These are phyloP conservation scores for Mortierella sp. DNA, from an alignment of 371 early-diverging fungal genomes.

Conservation along the genomic window DNA sequence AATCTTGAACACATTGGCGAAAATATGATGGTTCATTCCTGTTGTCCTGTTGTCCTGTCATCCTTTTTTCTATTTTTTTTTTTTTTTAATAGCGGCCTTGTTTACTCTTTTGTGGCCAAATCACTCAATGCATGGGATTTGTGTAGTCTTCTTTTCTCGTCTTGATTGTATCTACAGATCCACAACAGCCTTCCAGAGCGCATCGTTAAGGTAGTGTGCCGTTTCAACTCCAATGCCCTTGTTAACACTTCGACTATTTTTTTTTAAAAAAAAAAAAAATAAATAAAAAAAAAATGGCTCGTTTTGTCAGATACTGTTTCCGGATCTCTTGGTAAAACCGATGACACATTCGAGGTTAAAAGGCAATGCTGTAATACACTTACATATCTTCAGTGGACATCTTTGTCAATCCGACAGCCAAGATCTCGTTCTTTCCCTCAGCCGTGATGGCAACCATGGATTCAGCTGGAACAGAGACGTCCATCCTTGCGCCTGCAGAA, in stretches of 20 bases:
- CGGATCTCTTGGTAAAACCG: no score
- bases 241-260: conserved; percentile 78
- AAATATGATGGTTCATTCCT: no score
- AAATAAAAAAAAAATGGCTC: background rate
- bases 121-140: no score
- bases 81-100: no score
- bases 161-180: conserved; percentile 20
- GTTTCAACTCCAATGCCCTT: conserved; percentile 94
- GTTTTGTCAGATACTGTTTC: no score
- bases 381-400: conserved; percentile 95
- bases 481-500: conserved; percentile 90
- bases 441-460: conserved; percentile 93
- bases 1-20: no score
- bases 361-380: conserved; percentile 43
- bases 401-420: conserved; percentile 89
- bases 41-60: no score
- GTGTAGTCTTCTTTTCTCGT: no score
- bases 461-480: conserved; percentile 75
- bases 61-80: no score
- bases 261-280: background rate
- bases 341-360: no score
- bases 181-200: conserved; percentile 80
- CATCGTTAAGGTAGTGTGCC: conserved; percentile 89
- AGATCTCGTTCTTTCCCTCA: conserved; percentile 95
- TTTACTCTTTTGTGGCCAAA: no score